Evolutionary conservation across 345 rosid genomes (phyloP).

Genomic region (Rhizophora apiculata): DNA sequence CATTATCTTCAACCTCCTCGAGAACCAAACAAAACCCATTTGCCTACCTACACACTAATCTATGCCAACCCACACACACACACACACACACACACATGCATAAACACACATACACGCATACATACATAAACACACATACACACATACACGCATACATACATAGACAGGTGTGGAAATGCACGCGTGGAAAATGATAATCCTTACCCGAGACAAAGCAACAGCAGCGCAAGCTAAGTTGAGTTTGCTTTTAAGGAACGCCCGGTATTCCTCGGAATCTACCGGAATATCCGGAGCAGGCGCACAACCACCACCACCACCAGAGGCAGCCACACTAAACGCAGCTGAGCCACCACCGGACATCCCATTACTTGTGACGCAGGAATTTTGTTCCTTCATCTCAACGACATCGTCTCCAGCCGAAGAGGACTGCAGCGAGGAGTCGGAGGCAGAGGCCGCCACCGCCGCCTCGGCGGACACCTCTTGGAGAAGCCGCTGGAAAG

Average conservation of each 20-base stretch:
- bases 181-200: background rate
- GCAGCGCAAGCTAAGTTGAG: conserved; percentile 32
- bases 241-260: conserved; percentile 24
- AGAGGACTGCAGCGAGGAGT: conserved; percentile 1
- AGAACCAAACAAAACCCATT: background rate
- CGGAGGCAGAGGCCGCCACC: background rate
- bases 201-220: conserved; percentile 28
- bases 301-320: background rate
- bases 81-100: too few relatives aligned
- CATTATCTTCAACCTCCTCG: background rate
- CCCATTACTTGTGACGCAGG: background rate
- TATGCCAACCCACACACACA: too few relatives aligned
- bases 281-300: conserved; percentile 8
- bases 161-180: background rate
- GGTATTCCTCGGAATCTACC: conserved; percentile 28
- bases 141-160: background rate
- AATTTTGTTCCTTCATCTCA: background rate
- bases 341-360: background rate
- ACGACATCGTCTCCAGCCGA: conserved; percentile 17
- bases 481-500: conserved; percentile 23
- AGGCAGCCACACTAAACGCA: background rate
- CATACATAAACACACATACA: background rate
- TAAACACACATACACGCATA: background rate
- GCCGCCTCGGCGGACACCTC: conserved; percentile 14
- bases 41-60: background rate